These are phyloP conservation scores for Calonectria crousiana DNA, from an alignment of 2,329 filamentous ascomycete genomes.

Conservation along the genomic window DNA sequence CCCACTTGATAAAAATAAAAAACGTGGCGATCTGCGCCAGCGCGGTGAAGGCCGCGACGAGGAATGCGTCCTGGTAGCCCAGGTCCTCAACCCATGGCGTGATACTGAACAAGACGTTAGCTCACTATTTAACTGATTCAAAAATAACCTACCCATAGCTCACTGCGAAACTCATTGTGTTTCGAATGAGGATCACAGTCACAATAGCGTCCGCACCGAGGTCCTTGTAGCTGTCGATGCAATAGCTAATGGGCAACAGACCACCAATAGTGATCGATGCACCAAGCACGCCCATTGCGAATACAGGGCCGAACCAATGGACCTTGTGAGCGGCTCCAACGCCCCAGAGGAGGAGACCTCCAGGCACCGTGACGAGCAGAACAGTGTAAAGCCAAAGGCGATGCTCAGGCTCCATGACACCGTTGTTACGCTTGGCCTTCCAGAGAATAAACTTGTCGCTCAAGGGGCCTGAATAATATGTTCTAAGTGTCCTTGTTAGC, in stretches of 20 bases:
- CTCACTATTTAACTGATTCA: not conserved
- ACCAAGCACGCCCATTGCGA: constrained; percentile 51
- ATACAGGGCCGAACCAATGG: constrained; percentile 55
- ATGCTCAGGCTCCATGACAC: constrained; percentile 55
- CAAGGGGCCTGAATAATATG: constrained; percentile 44
- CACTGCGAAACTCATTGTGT: constrained; percentile 49
- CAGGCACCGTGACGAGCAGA: constrained; percentile 39
- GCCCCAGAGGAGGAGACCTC: constrained; percentile 44
- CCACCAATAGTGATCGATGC: constrained; percentile 48
- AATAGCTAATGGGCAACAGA: constrained; percentile 51
- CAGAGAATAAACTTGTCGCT: constrained; percentile 52
- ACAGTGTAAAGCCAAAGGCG: constrained; percentile 53
- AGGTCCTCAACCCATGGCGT: constrained; percentile 24
- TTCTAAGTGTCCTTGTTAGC: not conserved
- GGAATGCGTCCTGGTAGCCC: constrained; percentile 26
- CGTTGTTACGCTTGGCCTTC: constrained; percentile 52
- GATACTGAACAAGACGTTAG: not conserved
- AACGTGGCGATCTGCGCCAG: not conserved
- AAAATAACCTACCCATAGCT: constrained; percentile 35
- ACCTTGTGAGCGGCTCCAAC: constrained; percentile 49
- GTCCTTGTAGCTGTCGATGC: constrained; percentile 53
- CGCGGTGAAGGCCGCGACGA: constrained; percentile 14
- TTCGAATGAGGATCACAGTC: constrained; percentile 52
- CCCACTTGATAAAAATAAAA: not conserved
- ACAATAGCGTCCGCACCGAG: constrained; percentile 52